Conservation (phyloP, 352 stramenopile species). For the Halophytophthora polymorphica region DNA sequence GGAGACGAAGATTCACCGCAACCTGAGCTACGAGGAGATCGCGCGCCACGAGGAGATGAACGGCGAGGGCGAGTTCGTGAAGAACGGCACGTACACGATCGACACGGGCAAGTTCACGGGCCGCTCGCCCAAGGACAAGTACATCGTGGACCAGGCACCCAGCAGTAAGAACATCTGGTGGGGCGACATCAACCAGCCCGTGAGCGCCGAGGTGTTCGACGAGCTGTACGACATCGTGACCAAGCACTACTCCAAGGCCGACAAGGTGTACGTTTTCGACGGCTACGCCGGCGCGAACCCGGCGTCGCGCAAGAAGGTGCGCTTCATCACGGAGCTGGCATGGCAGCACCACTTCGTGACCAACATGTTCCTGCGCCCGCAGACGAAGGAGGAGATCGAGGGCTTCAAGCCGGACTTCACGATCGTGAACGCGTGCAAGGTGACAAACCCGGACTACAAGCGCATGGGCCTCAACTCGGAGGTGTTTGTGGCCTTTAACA, state of each 20-base stretch:
- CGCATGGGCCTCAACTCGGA: conserved; percentile 93
- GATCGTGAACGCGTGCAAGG: conserved; percentile 97
- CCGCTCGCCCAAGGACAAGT: conserved; percentile 98
- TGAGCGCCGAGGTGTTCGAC: conserved; percentile 93
- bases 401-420: conserved; percentile 97
- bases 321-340: conserved; percentile 97
- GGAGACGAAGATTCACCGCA: conserved; percentile 92
- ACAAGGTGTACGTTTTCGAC: conserved; percentile 97
- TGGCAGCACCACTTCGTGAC: conserved; percentile 98
- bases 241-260: conserved; percentile 89
- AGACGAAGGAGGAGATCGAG: conserved; percentile 83
- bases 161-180: conserved; percentile 96
- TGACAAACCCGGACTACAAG: conserved; percentile 94
- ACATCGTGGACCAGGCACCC: conserved; percentile 92
- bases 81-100: conserved; percentile 94
- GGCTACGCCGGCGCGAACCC: conserved; percentile 93
- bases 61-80: conserved; percentile 89
- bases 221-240: conserved; percentile 94
- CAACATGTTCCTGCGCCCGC: conserved; percentile 94
- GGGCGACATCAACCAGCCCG: conserved; percentile 95
- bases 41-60: conserved; percentile 94
- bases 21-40: conserved; percentile 95
- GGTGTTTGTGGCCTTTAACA: conserved; percentile 96
- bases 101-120: conserved; percentile 99
- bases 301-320: conserved; percentile 92